phyloP scores from a whole-genome alignment of 208 protist species.

The Hexamita inflata region DNA sequence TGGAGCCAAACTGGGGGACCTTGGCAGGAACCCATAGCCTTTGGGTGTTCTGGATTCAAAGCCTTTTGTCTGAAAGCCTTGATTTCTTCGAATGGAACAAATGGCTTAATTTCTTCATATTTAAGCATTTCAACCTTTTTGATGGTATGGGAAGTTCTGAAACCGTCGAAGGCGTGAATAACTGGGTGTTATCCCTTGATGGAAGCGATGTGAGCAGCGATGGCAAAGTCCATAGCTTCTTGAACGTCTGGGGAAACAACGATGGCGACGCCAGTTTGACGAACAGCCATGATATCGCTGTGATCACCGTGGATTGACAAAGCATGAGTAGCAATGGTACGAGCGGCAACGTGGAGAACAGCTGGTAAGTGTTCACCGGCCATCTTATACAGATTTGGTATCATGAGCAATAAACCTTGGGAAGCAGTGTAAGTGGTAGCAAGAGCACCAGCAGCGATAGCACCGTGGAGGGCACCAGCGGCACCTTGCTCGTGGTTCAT shows the following conservation, averaged over 20 bases:
- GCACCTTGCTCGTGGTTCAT: constrained; percentile 57
- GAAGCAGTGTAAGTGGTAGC: constrained; percentile 55
- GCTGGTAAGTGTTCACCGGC: constrained; percentile 54
- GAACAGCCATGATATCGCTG: constrained; percentile 56
- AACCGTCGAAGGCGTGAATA: constrained; percentile 56
- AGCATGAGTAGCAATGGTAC: constrained; percentile 50
- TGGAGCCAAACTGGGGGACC: constrained; percentile 55
- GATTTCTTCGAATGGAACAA: constrained; percentile 36
- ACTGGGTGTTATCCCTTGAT: constrained; percentile 47
- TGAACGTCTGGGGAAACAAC: constrained; percentile 49
- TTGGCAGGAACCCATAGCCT: constrained; percentile 45
- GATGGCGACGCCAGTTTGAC: constrained; percentile 47
- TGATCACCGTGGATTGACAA: constrained; percentile 57
- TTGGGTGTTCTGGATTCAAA: constrained; percentile 50
- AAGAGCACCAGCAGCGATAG: constrained; percentile 38
- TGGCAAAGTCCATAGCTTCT: constrained; percentile 50
- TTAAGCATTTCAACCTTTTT: constrained; percentile 32
- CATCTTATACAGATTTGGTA: constrained; percentile 61
- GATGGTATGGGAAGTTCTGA: constrained; percentile 47
- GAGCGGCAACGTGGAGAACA: constrained; percentile 55
- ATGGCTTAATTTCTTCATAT: constrained; percentile 28
- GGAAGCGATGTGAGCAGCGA: constrained; percentile 52
- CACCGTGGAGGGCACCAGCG: constrained; percentile 55
- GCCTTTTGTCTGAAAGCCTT: constrained; percentile 33
- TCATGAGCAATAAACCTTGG: constrained; percentile 60